Percentiles rank a stretch among this genome's conserved stretches.
Conservation (phyloP, 805 yeast species). For the Nakazawaea ernobii region DNA sequence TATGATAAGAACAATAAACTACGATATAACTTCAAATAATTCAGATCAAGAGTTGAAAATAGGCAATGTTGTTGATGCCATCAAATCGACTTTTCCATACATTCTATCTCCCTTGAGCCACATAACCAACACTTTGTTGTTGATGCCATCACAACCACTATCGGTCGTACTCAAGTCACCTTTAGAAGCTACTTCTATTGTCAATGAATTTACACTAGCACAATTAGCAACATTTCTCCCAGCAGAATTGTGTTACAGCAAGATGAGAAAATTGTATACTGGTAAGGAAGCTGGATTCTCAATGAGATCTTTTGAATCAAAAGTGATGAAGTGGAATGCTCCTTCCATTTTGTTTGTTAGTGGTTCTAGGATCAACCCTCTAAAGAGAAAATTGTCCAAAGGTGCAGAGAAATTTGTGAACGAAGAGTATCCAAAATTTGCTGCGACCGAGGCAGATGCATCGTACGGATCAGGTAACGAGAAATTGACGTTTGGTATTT, state of each 20-base stretch:
- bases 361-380: slow-evolving; percentile 47
- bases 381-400: slow-evolving; percentile 30
- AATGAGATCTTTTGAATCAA: slow-evolving; percentile 78
- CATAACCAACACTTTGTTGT: slow-evolving; percentile 39
- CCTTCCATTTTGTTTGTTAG: slow-evolving; percentile 69
- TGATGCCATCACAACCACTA: slow-evolving; percentile 12
- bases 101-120: slow-evolving; percentile 38
- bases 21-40: slow-evolving; percentile 24
- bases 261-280: slow-evolving; percentile 55
- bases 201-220: slow-evolving; percentile 32
- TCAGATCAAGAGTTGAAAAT: slow-evolving; percentile 12
- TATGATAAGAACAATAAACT: slow-evolving; percentile 45
- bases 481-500: slow-evolving; percentile 56
- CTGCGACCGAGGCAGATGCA: slow-evolving; percentile 11
- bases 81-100: slow-evolving; percentile 31
- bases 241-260: slow-evolving; percentile 35
- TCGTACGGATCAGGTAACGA: slow-evolving; percentile 19
- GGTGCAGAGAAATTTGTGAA: slow-evolving; percentile 45
- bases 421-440: slow-evolving; percentile 39
- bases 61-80: not conserved
- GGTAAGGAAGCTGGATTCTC: slow-evolving; percentile 83
- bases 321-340: slow-evolving; percentile 84
- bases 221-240: slow-evolving; percentile 32
- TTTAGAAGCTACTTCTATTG: slow-evolving; percentile 27
- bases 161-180: slow-evolving; percentile 1